Conservation (phyloP, 805 yeast genomes). For the Grigorovia transvaalensis region DNA sequence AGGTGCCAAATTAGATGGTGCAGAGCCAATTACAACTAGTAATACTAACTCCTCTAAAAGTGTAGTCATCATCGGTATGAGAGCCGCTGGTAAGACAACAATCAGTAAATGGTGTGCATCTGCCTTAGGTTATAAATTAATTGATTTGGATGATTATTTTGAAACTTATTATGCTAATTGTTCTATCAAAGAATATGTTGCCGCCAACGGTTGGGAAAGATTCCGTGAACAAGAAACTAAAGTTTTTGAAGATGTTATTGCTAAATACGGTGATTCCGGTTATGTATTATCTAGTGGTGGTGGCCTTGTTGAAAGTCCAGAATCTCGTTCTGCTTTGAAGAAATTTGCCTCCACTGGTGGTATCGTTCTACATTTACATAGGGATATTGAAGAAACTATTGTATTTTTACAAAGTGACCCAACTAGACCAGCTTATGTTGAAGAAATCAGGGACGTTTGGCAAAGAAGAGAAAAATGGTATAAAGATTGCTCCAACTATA, state of each 20-base stretch:
- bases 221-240: conserved; percentile 63
- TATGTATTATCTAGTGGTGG: conserved; percentile 91
- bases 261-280: conserved; percentile 34
- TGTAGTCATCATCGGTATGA: conserved; percentile 85
- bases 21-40: conserved; percentile 35
- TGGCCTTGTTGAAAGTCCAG: conserved; percentile 74
- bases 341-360: conserved; percentile 50
- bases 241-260: conserved; percentile 39
- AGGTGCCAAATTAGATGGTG: conserved; percentile 59
- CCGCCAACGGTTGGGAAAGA: conserved; percentile 71
- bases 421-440: conserved; percentile 77
- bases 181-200: conserved; percentile 52
- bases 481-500: conserved; percentile 65
- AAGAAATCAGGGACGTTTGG: conserved; percentile 80
- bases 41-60: conserved; percentile 26
- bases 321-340: conserved; percentile 55
- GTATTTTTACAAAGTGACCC: conserved; percentile 65
- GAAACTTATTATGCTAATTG: conserved; percentile 38
- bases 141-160: conserved; percentile 70
- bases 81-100: conserved; percentile 94
- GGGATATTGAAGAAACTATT: conserved; percentile 74
- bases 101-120: conserved; percentile 71
- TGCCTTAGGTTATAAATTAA: conserved; percentile 50
- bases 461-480: conserved; percentile 69
- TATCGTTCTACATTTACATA: conserved; percentile 80